Percentiles rank a stretch among this genome's conserved stretches.
These are phyloP conservation scores for Lodderomyces beijingensis DNA, from an alignment of 1,139 yeast species.

Conservation along the genomic window DNA sequence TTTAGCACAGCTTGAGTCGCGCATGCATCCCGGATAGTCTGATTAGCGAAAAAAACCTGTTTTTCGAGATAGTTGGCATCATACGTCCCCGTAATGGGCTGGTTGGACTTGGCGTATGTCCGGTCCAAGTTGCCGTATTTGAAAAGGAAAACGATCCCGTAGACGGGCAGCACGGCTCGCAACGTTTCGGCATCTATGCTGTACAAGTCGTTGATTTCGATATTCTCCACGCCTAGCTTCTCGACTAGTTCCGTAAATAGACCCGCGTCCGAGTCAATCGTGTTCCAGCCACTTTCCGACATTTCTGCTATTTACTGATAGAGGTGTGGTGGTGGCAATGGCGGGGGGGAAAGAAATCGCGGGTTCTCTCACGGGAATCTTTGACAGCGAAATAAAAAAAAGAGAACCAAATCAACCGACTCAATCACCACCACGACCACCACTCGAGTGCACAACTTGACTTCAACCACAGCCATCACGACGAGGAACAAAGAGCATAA, in stretches of 20 bases:
- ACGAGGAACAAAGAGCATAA: too few species aligned
- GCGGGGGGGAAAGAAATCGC: background rate
- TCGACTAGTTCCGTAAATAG: slow-evolving; percentile 65
- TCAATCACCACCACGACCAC: background rate
- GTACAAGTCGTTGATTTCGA: slow-evolving; percentile 59
- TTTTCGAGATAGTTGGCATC: slow-evolving; percentile 34
- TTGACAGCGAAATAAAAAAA: background rate
- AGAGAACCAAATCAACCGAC: background rate
- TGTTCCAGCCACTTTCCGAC: slow-evolving; percentile 51
- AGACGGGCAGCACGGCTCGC: slow-evolving; percentile 36
- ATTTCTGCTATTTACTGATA: slow-evolving; percentile 3
- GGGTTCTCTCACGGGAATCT: background rate
- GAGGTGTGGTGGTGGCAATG: too few species aligned
- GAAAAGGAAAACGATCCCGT: slow-evolving; percentile 64
- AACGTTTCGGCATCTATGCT: slow-evolving; percentile 50
- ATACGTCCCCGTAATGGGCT: slow-evolving; percentile 44
- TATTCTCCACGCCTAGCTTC: slow-evolving; percentile 49
- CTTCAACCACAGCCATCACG: too few species aligned
- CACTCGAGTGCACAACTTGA: too few species aligned
- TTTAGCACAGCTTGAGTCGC: slow-evolving; percentile 77
- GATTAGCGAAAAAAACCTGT: slow-evolving; percentile 58
- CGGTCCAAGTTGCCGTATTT: slow-evolving; percentile 48
- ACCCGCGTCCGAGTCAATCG: slow-evolving; percentile 76
- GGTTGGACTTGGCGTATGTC: slow-evolving; percentile 21
- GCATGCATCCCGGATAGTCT: slow-evolving; percentile 67